Conservation (phyloP, 345 rosid genomes). For the Citrus maxima region DNA sequence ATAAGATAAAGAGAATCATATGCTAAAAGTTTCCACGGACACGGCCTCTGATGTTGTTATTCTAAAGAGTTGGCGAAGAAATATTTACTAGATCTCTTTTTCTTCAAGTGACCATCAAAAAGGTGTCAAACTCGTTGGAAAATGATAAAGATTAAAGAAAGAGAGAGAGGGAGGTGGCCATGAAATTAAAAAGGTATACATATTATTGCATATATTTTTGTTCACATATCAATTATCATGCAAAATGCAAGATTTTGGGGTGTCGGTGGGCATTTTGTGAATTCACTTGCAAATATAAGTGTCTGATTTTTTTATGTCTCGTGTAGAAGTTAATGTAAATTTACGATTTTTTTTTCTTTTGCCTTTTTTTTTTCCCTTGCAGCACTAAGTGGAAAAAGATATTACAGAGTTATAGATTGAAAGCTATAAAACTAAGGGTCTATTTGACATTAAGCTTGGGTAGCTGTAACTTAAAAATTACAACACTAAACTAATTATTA, state of each 20-base stretch:
- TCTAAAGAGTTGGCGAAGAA: neutral
- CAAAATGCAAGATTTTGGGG: neutral
- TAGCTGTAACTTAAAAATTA: no score
- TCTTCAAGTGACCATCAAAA: neutral
- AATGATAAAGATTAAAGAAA: neutral
- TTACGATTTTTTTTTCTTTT: no score
- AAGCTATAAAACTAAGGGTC: no score
- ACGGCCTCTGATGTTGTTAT: neutral
- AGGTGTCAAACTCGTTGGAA: neutral
- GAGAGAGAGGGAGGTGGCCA: neutral
- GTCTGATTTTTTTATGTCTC: no score
- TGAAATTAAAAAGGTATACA: no score
- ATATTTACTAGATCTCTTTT: neutral
- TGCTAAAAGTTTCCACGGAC: neutral
- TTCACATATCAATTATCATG: neutral
- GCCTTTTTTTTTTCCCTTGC: rapidly evolving
- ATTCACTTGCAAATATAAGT: no score
- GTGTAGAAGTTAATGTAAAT: no score
- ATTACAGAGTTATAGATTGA: no score
- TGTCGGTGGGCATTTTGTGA: neutral
- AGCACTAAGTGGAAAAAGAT: no score
- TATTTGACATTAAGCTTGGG: no score
- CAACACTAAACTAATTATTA: rapidly evolving
- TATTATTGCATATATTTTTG: no score
- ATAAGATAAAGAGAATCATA: neutral